Evolutionary conservation across 768 basidiomycete species (phyloP).

Genomic region (Mycena metata): DNA sequence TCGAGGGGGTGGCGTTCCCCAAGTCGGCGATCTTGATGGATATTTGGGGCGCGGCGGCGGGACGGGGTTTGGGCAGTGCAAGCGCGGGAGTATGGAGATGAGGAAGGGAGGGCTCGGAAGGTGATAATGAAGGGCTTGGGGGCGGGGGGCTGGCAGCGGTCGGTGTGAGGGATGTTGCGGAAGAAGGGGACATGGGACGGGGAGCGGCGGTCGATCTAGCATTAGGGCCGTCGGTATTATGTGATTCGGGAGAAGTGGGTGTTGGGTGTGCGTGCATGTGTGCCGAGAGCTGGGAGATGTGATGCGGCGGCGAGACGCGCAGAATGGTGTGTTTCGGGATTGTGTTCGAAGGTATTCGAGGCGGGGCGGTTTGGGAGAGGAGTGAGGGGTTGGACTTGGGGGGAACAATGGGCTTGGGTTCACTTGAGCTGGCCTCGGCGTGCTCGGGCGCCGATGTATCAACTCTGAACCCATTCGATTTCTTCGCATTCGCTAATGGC

Average conservation of each 20-base stretch:
- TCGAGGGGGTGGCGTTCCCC: conserved; percentile 94
- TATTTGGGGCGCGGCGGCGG: conserved; percentile 60
- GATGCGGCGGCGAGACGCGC: conserved; percentile 56
- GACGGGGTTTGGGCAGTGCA: conserved; percentile 35
- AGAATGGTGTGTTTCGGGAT: conserved; percentile 44
- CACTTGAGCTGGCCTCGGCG: conserved; percentile 11
- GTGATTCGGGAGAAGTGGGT: conserved; percentile 45
- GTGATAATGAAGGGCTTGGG: conserved; percentile 16
- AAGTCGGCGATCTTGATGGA: conserved; percentile 95
- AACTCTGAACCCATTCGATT: conserved; percentile 34
- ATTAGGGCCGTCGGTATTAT: conserved; percentile 38
- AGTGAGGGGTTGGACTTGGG: conserved; percentile 62
- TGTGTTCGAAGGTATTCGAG: conserved; percentile 46
- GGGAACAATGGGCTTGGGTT: conserved; percentile 32
- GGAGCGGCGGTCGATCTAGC: conserved; percentile 15
- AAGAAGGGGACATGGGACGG: conserved; percentile 31
- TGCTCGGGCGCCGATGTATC: conserved; percentile 33
- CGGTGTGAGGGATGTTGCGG: conserved; percentile 35
- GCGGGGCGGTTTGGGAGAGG: conserved; percentile 75
- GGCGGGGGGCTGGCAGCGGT: conserved; percentile 32
- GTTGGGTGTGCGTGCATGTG: conserved; percentile 53
- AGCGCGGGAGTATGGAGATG: conserved; percentile 36
- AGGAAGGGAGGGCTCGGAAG: conserved; percentile 17
- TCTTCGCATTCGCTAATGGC: conserved; percentile 44
- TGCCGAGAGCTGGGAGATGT: conserved; percentile 57